Percentiles rank a stretch among this genome's conserved stretches.
Evolutionary conservation across 2,329 filamentous ascomycete species (phyloP).

Genomic region (Aureobasidium musti): DNA sequence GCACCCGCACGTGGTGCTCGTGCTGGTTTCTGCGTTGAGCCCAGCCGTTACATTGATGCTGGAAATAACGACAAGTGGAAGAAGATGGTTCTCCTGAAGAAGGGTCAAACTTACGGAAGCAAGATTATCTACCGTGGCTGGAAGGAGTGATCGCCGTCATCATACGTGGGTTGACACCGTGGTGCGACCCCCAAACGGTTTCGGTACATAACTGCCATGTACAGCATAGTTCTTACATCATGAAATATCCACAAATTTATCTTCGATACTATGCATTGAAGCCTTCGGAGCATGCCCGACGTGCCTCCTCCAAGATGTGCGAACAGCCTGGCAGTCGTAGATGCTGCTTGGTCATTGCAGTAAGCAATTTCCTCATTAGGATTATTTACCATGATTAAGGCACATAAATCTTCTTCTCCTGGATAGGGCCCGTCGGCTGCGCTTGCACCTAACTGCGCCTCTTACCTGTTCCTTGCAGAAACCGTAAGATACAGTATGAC

Average conservation of each 20-base stretch:
- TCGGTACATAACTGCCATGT: background rate
- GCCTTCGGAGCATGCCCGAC: background rate
- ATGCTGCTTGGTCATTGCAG: background rate
- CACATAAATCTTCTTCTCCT: background rate
- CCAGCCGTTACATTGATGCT: constrained; percentile 86
- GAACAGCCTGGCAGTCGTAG: background rate
- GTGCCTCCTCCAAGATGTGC: background rate
- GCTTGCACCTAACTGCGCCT: background rate
- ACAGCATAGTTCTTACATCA: constrained; percentile 8
- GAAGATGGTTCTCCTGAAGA: constrained; percentile 75
- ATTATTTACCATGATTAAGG: background rate
- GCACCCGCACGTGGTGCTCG: constrained; percentile 66
- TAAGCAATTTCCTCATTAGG: background rate
- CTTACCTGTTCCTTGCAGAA: constrained; percentile 14
- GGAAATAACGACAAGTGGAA: constrained; percentile 80
- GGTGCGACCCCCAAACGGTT: background rate
- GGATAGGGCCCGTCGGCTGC: constrained; percentile 2
- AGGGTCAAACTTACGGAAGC: constrained; percentile 79
- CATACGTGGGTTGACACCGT: background rate
- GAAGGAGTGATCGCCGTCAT: constrained; percentile 55
- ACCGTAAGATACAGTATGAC: background rate
- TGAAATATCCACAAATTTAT: background rate
- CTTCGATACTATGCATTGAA: too few species aligned
- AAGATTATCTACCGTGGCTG: constrained; percentile 83
- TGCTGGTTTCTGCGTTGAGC: constrained; percentile 88